A percentile compares a stretch with the other conserved stretches of the same genome.
These are phyloP conservation scores for Coniochaeta sp. DNA, from an alignment of 2,329 filamentous ascomycete genomes.

Conservation along the genomic window DNA sequence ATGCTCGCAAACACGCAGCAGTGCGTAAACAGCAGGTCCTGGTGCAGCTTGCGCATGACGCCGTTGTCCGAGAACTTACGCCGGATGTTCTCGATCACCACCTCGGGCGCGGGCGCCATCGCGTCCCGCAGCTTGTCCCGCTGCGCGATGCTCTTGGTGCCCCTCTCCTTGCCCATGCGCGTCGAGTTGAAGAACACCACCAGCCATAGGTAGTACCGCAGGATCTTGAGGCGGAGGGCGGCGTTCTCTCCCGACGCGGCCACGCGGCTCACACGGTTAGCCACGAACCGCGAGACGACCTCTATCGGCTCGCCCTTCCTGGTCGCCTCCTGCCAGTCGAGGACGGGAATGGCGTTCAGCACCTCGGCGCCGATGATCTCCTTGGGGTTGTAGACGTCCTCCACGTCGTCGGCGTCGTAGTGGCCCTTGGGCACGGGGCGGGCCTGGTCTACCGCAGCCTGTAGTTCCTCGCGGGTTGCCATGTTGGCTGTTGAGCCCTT, in stretches of 20 bases:
- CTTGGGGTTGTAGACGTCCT: constrained; percentile 66
- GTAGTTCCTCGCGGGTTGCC: constrained; percentile 59
- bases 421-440: constrained; percentile 71
- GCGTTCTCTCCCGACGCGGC: constrained; percentile 46
- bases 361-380: constrained; percentile 61
- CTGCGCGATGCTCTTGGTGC: constrained; percentile 45
- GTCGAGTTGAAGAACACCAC: constrained; percentile 44
- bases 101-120: constrained; percentile 50
- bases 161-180: constrained; percentile 38
- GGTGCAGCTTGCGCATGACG: constrained; percentile 63
- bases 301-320: constrained; percentile 50
- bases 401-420: constrained; percentile 55
- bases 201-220: constrained; percentile 54
- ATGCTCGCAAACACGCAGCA: constrained; percentile 65
- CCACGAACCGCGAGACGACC: constrained; percentile 57
- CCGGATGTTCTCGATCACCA: constrained; percentile 59
- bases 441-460: constrained; percentile 55
- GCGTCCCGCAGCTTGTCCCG: constrained; percentile 54
- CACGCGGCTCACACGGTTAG: constrained; percentile 49
- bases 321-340: constrained; percentile 67
- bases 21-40: constrained; percentile 66
- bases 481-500: constrained; percentile 55
- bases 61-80: constrained; percentile 61
- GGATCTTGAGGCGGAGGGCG: constrained; percentile 46
- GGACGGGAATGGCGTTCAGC: constrained; percentile 60